Base-by-base conservation (phyloP, 2,329 filamentous ascomycete species). In the Hawksworthiomyces lignivorus region DNA sequence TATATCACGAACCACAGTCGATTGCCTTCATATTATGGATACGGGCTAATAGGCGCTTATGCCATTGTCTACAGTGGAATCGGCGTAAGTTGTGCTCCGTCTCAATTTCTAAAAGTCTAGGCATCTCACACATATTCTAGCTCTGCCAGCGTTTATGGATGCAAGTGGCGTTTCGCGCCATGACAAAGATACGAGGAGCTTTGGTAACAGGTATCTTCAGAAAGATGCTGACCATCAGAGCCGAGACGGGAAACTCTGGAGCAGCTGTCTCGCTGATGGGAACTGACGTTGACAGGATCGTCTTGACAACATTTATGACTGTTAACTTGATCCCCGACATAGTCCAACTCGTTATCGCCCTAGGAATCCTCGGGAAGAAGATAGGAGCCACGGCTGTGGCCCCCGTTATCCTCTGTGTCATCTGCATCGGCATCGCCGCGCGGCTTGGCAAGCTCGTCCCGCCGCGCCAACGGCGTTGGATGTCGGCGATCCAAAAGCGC, bases 401-500 rank as follows among this genome's bases (percentile, higher is more conserved):
- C 1, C 43, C 43, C 6, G 15, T 48, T 7, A 19, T 45, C 2
- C 37, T 48, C 3, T 48, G 45, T 14, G 9, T 48, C 15, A 8
- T 43, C 11, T 48, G 41, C n/a, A 39, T 39, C 3, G 30, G 17
- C 1, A 3, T 33, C 8, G 43, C 46, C 5, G 43, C 33, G 3
- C 19, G 21, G 8, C 24, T 48, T 11, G 43, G 39, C 21, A 43
- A 48, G 17, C 5, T 45, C 11, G 26, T 46, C 10, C 43, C 43
- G 1, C 33, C 46, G 3, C 39, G 43, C 3, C 46, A 48, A 26
- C 43, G 43, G 3, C 33, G 33, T 4, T 75, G 72, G 72, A 60
- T 74, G 26, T 59, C 67, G 34, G 69, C 69, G 9, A 70, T 72
- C 14, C 62, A 75, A 49, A 57, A 58, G 20, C 65, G 71, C 3